Conservation (phyloP, 1,284 basidiomycete species). For the Trichosporon sp. region DNA sequence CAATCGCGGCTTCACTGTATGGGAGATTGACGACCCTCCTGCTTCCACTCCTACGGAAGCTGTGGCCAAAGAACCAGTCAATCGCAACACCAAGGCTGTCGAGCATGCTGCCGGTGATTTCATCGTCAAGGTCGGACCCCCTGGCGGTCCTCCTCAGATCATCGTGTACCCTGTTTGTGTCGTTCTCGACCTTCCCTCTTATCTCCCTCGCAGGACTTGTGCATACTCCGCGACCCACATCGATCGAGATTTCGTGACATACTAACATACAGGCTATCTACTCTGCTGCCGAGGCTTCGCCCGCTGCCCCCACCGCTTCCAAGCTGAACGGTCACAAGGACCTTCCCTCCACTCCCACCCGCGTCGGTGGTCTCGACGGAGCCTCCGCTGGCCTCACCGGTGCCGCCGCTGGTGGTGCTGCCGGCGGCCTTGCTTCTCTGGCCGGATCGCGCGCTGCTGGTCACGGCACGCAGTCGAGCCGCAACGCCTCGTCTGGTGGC, state of each 20-base stretch:
- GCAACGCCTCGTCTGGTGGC: neutral
- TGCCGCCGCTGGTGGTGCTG: slow-evolving; percentile 2
- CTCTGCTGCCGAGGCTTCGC: slow-evolving; percentile 33
- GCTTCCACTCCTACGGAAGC: neutral
- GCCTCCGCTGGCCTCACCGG: neutral
- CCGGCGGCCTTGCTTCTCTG: slow-evolving; percentile 8
- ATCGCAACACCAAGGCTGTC: neutral
- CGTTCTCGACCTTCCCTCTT: neutral
- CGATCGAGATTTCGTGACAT: no score
- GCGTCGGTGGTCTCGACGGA: neutral
- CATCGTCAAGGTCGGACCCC: slow-evolving; percentile 3
- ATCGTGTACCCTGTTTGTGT: slow-evolving; percentile 10
- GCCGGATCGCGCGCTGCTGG: slow-evolving; percentile 9
- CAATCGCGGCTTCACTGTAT: slow-evolving; percentile 36
- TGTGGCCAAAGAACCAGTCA: neutral
- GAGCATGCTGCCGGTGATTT: neutral
- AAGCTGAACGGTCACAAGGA: slow-evolving; percentile 12
- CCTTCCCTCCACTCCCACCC: slow-evolving; percentile 9
- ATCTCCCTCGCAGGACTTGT: slow-evolving; percentile 15
- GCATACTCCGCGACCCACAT: no score
- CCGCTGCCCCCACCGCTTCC: slow-evolving; percentile 14
- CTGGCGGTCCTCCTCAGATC: neutral
- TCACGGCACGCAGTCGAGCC: neutral
- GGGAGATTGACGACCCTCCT: slow-evolving; percentile 19
- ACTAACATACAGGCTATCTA: slow-evolving; percentile 33